Percentiles rank a stretch among this genome's conserved stretches.
phyloP scores from a whole-genome alignment of 805 yeast genomes.

The Pachysolen tannophilus region DNA sequence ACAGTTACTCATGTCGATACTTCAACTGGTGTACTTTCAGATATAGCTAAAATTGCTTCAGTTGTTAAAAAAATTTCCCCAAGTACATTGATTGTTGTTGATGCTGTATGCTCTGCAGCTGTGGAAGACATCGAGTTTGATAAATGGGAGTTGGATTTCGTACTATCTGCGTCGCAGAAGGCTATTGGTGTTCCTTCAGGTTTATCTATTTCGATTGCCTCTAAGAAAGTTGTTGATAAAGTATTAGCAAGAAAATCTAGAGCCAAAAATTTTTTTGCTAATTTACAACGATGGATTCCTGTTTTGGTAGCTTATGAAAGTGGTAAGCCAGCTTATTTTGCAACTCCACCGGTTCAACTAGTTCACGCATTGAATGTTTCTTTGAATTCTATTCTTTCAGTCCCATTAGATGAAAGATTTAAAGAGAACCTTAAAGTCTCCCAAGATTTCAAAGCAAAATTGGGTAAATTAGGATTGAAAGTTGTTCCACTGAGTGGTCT shows the following conservation, averaged over 20 bases:
- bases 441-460: slow-evolving; percentile 50
- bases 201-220: slow-evolving; percentile 66
- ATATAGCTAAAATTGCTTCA: slow-evolving; percentile 54
- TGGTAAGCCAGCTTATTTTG: slow-evolving; percentile 77
- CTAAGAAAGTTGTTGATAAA: slow-evolving; percentile 63
- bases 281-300: slow-evolving; percentile 80
- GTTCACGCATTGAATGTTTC: slow-evolving; percentile 76
- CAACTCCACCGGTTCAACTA: slow-evolving; percentile 93
- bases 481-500: slow-evolving; percentile 56
- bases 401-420: slow-evolving; percentile 51
- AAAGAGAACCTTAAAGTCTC: slow-evolving; percentile 57
- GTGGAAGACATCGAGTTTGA: slow-evolving; percentile 83
- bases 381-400: slow-evolving; percentile 56
- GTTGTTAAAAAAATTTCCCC: slow-evolving; percentile 64
- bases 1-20: slow-evolving; percentile 96
- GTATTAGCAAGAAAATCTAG: slow-evolving; percentile 38
- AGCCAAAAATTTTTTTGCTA: slow-evolving; percentile 55
- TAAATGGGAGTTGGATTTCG: slow-evolving; percentile 84
- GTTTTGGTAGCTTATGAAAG: slow-evolving; percentile 80
- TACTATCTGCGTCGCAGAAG: slow-evolving; percentile 88
- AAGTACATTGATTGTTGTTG: slow-evolving; percentile 76
- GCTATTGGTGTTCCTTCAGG: slow-evolving; percentile 96
- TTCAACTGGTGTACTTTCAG: slow-evolving; percentile 84
- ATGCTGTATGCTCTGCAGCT: slow-evolving; percentile 92
- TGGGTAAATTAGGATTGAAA: slow-evolving; percentile 55